Conservation (phyloP, 768 basidiomycete genomes). For the Rossbeevera mucosa region DNA sequence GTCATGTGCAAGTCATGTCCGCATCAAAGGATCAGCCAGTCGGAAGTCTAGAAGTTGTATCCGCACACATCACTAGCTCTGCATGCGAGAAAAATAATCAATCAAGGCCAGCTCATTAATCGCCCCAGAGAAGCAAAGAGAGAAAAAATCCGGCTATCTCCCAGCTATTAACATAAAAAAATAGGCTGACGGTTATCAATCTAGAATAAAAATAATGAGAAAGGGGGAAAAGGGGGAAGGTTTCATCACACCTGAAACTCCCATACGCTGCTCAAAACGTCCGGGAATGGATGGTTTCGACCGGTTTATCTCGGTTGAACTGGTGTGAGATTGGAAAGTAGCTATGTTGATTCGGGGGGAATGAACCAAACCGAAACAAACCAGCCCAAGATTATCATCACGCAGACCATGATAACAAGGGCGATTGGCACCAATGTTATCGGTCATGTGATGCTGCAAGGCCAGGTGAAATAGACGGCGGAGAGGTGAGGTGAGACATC, state of each 20-base stretch:
- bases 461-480: constrained; percentile 5
- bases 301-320: not conserved
- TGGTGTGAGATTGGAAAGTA: not conserved
- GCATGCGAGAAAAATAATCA: not conserved
- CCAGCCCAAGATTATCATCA: not conserved
- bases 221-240: not conserved
- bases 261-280: not conserved
- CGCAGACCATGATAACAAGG: not conserved
- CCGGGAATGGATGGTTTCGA: not conserved
- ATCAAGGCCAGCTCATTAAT: not conserved
- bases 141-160: not conserved
- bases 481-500: not conserved
- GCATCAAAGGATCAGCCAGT: no score
- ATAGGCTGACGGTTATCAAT: not conserved
- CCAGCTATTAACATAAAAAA: not conserved
- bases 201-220: not conserved
- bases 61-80: not conserved
- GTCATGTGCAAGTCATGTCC: no score
- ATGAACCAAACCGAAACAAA: constrained; percentile 4
- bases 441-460: not conserved
- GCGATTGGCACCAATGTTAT: not conserved
- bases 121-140: not conserved
- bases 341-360: constrained; percentile 8
- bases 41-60: no score
- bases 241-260: not conserved